Conservation (phyloP, 1,139 yeast genomes). For the Scheffersomyces segobiensis region DNA sequence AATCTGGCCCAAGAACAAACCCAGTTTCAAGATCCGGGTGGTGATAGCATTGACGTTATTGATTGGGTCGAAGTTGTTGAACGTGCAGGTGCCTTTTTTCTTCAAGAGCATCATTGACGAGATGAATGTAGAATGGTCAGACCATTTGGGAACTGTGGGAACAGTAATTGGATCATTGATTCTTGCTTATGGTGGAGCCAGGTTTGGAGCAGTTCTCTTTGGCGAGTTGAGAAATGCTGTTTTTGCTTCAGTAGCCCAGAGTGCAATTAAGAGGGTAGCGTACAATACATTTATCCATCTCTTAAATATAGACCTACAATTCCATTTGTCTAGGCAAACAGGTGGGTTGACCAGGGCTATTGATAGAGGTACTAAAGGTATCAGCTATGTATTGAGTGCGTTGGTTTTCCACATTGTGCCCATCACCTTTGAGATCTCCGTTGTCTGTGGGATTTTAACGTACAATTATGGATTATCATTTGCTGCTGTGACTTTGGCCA, state of each 20-base stretch:
- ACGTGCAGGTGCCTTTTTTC: slow-evolving; percentile 94
- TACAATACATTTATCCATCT: slow-evolving; percentile 82
- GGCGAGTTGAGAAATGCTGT: slow-evolving; percentile 95
- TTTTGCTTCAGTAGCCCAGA: slow-evolving; percentile 93
- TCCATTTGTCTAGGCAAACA: slow-evolving; percentile 88
- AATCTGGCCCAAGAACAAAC: slow-evolving; percentile 85
- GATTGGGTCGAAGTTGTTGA: slow-evolving; percentile 77
- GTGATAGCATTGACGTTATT: slow-evolving; percentile 70
- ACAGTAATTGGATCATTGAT: slow-evolving; percentile 73
- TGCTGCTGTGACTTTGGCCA: slow-evolving; percentile 84
- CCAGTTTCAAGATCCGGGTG: slow-evolving; percentile 73
- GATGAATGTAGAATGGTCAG: slow-evolving; percentile 89
- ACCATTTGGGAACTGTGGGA: slow-evolving; percentile 58
- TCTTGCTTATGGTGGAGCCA: slow-evolving; percentile 87
- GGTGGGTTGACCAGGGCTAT: slow-evolving; percentile 96
- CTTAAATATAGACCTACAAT: slow-evolving; percentile 80
- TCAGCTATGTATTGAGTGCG: slow-evolving; percentile 86
- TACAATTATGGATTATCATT: slow-evolving; percentile 88
- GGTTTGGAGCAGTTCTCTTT: slow-evolving; percentile 91
- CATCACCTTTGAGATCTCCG: slow-evolving; percentile 83
- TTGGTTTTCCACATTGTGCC: slow-evolving; percentile 98
- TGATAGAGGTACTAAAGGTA: slow-evolving; percentile 97
- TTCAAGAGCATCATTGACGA: slow-evolving; percentile 87
- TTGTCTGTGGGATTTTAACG: slow-evolving; percentile 91
- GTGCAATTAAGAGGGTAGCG: slow-evolving; percentile 90